Base-by-base conservation (phyloP, 1,139 yeast species). In the Pneumocystis carinii region DNA sequence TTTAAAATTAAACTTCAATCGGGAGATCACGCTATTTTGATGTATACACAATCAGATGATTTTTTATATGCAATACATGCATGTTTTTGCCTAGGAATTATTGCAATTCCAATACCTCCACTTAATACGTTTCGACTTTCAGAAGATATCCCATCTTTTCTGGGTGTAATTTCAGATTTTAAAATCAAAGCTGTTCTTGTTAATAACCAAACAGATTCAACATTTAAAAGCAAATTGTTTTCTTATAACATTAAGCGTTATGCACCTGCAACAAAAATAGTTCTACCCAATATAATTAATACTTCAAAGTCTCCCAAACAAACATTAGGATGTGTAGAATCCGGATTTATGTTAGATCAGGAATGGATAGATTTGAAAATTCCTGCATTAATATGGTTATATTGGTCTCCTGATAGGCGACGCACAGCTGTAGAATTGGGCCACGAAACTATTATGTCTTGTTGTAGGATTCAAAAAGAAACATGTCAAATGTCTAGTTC, bases 1-100 rank as follows among this genome's bases (percentile, higher is more conserved):
- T 77, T 76, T 61, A 82, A 77, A 67, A 75, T 79, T 39, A 74
- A 77, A 1, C 72, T 88, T 60, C 78, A 74, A 62, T 79, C 87
- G 0, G 96, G 96, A 0, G 86, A 85, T 65, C 78, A 80, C 67
- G 90, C 88, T 6, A 79, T 90, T 4, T 76, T 92, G 68, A 86
- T 90, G 86, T 89, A 87, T 71, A 86, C 96, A 0, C 81, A 92
- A 63, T 84, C 92, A 0, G 96, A 90, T 66, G 97, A 92, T 67
- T 92, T 83, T 71, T 83, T 86, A 7, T 83, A 88, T 59, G 89
- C 96, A 0, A 78, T 90, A 0, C 84, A 84, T 72, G 97, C 98
- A 0, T 92, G 97, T 72, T 80, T 92, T 72, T 75, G 86, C 66
- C 81, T 90, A 66, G 96, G 97, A 0, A 77, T 90, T 3, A 79